Evolutionary conservation across 257 asterid genomes (phyloP).

Genomic region (Przewalskia tangutica): DNA sequence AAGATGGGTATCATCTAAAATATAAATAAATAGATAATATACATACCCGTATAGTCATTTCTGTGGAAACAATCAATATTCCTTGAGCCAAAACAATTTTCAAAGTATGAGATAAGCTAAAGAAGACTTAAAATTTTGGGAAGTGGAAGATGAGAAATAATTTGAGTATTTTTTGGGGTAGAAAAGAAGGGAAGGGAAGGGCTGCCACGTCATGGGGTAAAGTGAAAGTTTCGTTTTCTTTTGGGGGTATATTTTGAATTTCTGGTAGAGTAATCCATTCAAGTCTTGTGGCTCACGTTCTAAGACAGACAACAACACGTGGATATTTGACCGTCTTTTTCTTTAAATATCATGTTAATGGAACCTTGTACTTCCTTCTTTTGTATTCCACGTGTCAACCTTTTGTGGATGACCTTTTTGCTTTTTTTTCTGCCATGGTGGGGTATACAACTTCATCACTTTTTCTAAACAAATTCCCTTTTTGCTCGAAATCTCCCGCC

Average conservation of each 20-base stretch:
- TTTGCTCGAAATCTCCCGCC: no score
- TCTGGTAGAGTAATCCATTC: conserved; percentile 30
- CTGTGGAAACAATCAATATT: conserved; percentile 21
- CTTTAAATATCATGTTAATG: not conserved
- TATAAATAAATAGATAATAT: not conserved
- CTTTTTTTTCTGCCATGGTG: not conserved
- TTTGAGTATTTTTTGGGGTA: no score
- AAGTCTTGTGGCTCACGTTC: conserved; percentile 61
- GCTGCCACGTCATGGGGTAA: conserved; percentile 52
- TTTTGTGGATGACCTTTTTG: conserved; percentile 12
- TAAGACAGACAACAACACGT: conserved; percentile 49
- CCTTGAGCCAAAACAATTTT: not conserved
- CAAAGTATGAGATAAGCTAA: not conserved
- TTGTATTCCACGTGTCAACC: conserved; percentile 10
- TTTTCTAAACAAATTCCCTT: no score
- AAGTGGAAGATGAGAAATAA: not conserved
- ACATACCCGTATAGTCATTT: conserved; percentile 39
- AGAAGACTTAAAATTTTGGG: not conserved
- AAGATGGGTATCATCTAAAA: not conserved
- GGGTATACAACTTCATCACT: not conserved
- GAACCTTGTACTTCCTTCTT: conserved; percentile 9
- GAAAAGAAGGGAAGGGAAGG: not conserved
- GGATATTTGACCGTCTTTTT: no score
- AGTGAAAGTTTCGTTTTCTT: conserved; percentile 1
- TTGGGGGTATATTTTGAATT: not conserved